Evolutionary conservation across 169 alveolate species (phyloP), one percentile per base, ranked within the genome.

Genomic region (Eimeria maxima): DNA sequence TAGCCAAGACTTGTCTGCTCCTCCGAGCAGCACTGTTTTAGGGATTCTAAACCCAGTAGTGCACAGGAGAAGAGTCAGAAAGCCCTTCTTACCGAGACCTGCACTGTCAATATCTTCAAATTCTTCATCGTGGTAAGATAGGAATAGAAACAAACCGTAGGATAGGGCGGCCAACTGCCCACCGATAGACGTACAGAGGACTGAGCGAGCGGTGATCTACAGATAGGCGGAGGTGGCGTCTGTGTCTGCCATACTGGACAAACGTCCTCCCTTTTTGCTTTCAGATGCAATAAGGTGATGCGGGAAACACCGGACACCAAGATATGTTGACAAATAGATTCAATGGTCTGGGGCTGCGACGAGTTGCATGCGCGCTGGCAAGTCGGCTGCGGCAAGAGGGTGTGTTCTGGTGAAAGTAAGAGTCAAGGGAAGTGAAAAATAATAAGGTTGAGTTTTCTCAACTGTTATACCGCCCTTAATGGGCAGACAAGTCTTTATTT

Each of bases 341-440:
- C 45, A 24, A 47, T 38, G 63, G 33, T 80, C 38, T 18, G 89
- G 65, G 89, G 89, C 89, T 80, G 89, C 89, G 89, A 80, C 89
- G 63, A 80, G 38, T 45, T 80, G 89, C 89, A 80, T 80, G 60
- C 67, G 63, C 65, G 4, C 44, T 20, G 44, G 18, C 69, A 27
- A 14, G 89, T 45, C 89, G 89, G 57, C 89, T 8, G 89, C 89
- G 57, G 89, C 69, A 53, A n/a, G 38, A 44, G 84, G 84, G n/a
- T 38, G 84, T 44, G 84, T 38, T 73, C 55, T 16, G n/a, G n/a
- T 14, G 57, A 38, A 0, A 38, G 11, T 16, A 44, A 44, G 22
- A 29, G 53, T 29, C 7, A 20, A 73, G 4, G 42, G 55, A 33
- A 29, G 57, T 5, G 57, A 2, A 33, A 71, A 38, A 33, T 8